Evolutionary conservation across 345 rosid genomes (phyloP), one percentile per base, ranked within the genome.

Genomic region (Pugionium cornutum): DNA sequence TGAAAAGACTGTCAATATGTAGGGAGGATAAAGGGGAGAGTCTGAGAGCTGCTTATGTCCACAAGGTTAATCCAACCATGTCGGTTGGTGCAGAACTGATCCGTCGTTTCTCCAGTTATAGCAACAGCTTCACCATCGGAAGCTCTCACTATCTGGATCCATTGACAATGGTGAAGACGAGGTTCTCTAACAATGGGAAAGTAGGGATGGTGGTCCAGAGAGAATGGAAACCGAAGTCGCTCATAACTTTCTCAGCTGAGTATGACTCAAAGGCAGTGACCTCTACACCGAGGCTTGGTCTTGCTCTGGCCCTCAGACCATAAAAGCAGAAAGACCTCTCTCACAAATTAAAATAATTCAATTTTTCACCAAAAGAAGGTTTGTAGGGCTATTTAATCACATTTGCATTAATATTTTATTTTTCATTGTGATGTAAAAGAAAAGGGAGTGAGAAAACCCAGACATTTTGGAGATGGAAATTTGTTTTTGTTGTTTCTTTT

Each of bases 151-250:
- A 45, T 1, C 32, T 85, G 49, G 81, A 87, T 77, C 83, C 83
- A 4, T 54, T 79, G 5, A 89, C 95, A 5, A 64, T 75, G 30
- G 77, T 89, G 34, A 87, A 87, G 73, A 64, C 91, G 0, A 78
- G 91, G 37, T 67, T 85, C 30, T 82, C 85, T 3, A 68, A 80
- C 78, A 83, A 46, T 9, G 95, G 95, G 34, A 87, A 76, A 79
- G 81, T 75, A 60, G 91, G 83, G 9, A 68, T 85, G 80, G 79
- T 81, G 9, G 79, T 73, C 59, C 91, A 89, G 71, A 83, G 72
- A 31, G 91, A 84, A 68, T 89, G 97, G 97, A 84, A 95, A 77
- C 88, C 88, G 0, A 87, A 82, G 59, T 89, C 97, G 2, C 78
- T 80, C 25, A 36, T 85, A 27, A 89, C 86, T 0, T 41, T 89